Evolutionary conservation across 352 stramenopile species (phyloP).

Genomic region (Phytophthora melonis): DNA sequence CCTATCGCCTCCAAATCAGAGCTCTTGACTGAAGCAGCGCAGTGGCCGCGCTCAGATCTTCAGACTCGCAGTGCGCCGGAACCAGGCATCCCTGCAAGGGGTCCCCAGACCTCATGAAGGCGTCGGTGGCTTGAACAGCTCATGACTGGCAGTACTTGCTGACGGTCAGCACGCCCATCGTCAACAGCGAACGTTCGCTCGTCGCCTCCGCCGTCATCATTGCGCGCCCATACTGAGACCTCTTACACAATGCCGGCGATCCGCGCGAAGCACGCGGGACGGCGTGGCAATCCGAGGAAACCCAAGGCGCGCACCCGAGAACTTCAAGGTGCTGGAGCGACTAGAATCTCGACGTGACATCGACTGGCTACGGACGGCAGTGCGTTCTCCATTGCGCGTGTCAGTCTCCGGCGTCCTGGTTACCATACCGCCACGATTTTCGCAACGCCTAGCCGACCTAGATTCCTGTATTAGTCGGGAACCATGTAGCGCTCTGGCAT

Average conservation of each 20-base stretch:
- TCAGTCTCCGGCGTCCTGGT: neutral
- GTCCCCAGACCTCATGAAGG: neutral
- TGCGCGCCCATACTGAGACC: neutral
- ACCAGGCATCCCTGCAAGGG: neutral
- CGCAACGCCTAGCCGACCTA: too few relatives aligned
- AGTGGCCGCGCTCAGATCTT: constrained; percentile 27
- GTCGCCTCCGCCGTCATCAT: constrained; percentile 23
- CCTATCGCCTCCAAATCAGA: constrained; percentile 9
- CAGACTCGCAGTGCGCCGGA: neutral
- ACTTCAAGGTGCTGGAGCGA: constrained; percentile 25
- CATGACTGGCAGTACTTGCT: neutral
- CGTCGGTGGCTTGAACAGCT: neutral
- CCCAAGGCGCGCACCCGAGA: constrained; percentile 6
- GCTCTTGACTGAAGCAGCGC: constrained; percentile 10
- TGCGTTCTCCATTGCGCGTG: neutral
- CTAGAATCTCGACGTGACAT: neutral
- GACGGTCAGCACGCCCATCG: neutral
- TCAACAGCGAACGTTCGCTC: constrained; percentile 2
- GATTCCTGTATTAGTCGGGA: too few relatives aligned
- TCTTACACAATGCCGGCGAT: constrained; percentile 9
- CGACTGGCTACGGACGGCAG: neutral
- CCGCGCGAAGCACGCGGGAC: neutral
- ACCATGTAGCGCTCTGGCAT: too few relatives aligned
- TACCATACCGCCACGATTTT: neutral
- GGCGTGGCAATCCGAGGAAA: constrained; percentile 25